A percentile compares a stretch with the other conserved stretches of the same genome.
phyloP scores from a whole-genome alignment of 2,329 filamentous ascomycete species.

The Domatiomyces catenatus region DNA sequence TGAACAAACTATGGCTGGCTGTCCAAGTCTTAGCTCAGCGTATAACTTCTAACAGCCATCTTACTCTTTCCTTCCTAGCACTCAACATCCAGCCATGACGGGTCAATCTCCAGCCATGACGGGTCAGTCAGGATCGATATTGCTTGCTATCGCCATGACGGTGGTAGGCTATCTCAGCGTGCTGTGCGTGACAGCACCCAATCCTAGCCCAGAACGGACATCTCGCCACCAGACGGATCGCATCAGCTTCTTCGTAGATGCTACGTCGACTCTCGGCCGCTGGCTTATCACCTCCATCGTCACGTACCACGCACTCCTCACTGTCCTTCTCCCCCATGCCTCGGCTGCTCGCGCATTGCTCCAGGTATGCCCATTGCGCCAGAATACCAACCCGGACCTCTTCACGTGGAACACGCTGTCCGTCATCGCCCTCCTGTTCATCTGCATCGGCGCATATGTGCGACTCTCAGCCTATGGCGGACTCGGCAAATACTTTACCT shows the following conservation, averaged over 20 bases:
- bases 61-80: too few relatives aligned
- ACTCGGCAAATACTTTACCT: constrained; percentile 40
- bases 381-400: background rate
- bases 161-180: background rate
- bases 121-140: background rate
- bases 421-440: background rate
- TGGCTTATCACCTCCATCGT: background rate
- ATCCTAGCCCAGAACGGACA: background rate
- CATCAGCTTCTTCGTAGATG: background rate
- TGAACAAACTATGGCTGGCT: too few relatives aligned
- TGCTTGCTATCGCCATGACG: background rate
- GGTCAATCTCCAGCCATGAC: background rate
- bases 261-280: background rate
- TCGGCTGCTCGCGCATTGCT: background rate
- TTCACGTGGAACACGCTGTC: background rate
- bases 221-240: background rate
- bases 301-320: background rate
- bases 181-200: background rate
- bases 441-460: constrained; percentile 16
- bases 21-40: too few relatives aligned
- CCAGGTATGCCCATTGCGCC: background rate
- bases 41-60: too few relatives aligned
- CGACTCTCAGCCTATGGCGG: constrained; percentile 28
- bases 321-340: background rate
- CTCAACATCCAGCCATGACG: too few relatives aligned